phyloP scores from a whole-genome alignment of 1,284 basidiomycete species.

The Takashimella tepidaria region DNA sequence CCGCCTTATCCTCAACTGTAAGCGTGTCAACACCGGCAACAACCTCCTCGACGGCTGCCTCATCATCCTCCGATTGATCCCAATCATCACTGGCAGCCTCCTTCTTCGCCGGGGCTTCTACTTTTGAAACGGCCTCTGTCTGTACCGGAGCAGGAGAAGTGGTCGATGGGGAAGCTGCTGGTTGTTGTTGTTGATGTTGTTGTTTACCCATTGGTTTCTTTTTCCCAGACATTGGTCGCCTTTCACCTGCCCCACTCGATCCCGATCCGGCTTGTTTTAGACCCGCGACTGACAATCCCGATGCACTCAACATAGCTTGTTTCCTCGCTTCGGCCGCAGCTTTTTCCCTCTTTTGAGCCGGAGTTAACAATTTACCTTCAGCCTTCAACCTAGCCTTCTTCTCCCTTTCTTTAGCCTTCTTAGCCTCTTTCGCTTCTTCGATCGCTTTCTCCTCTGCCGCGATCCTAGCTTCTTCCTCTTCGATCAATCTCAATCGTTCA shows the following conservation, averaged over 20 bases:
- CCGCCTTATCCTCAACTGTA: conserved; percentile 36
- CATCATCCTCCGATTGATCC: conserved; percentile 4
- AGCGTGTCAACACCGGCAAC: conserved; percentile 34
- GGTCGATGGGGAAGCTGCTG: conserved; percentile 28
- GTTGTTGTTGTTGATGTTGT: conserved; percentile 18
- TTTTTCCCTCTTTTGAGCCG: conserved; percentile 93
- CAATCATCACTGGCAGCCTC: conserved; percentile 21
- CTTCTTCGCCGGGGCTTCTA: conserved; percentile 16
- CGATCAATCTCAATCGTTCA: conserved; percentile 58
- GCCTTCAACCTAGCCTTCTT: conserved; percentile 67
- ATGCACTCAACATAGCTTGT: conserved; percentile 78
- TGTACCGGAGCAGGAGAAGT: conserved; percentile 45
- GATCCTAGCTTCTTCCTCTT: conserved; percentile 72
- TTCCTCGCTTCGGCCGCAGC: conserved; percentile 86
- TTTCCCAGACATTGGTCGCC: conserved; percentile 63
- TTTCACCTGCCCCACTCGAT: conserved; percentile 49
- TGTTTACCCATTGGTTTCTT: conserved; percentile 57
- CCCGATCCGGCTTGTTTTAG: conserved; percentile 48
- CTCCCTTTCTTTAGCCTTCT: conserved; percentile 88
- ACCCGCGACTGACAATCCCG: conserved; percentile 82
- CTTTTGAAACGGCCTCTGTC: conserved; percentile 23
- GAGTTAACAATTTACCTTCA: conserved; percentile 83
- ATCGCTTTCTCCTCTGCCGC: conserved; percentile 70
- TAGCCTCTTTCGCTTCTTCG: conserved; percentile 76
- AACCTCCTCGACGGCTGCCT: conserved; percentile 30